A percentile compares a stretch with the other conserved stretches of the same genome.
Conservation (phyloP, 495 filamentous ascomycete species). For the Letharia columbiana region DNA sequence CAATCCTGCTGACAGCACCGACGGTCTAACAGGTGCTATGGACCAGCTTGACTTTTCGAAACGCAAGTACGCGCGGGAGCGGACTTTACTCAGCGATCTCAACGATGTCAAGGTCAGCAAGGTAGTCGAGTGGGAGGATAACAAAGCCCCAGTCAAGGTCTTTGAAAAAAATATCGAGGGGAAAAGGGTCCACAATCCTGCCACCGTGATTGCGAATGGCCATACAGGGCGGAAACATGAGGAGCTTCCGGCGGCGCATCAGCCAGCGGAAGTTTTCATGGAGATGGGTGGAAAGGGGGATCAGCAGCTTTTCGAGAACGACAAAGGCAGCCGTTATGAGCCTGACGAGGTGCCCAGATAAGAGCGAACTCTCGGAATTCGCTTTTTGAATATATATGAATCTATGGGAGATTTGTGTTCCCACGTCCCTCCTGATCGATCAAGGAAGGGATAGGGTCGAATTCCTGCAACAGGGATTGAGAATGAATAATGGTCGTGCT, state of each 20-base stretch:
- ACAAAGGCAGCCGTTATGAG: conserved; percentile 41
- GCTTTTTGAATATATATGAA: neutral
- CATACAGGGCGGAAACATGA: conserved; percentile 33
- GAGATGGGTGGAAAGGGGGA: conserved; percentile 78
- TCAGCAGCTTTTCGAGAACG: conserved; percentile 61
- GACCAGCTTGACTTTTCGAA: conserved; percentile 74
- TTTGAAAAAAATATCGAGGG: conserved; percentile 63
- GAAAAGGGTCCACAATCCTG: conserved; percentile 35
- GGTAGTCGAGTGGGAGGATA: conserved; percentile 46
- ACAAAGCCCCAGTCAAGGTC: conserved; percentile 58
- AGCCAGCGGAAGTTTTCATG: conserved; percentile 66
- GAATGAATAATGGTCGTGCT: neutral
- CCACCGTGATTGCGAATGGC: conserved; percentile 15
- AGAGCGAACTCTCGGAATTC: neutral
- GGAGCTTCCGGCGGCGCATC: conserved; percentile 51
- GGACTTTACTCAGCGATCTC: conserved; percentile 74
- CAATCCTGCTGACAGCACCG: conserved; percentile 75
- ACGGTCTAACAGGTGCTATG: conserved; percentile 77
- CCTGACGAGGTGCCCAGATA: conserved; percentile 24
- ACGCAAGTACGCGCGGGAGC: conserved; percentile 68
- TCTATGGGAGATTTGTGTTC: neutral
- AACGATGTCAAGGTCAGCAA: conserved; percentile 67
- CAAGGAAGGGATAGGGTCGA: neutral
- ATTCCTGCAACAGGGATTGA: too few species aligned
- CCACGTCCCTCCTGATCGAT: neutral